Evolutionary conservation across 2,329 filamentous ascomycete genomes (phyloP), one percentile per base, ranked within the genome.

Genomic region (Dactylellina sp.): DNA sequence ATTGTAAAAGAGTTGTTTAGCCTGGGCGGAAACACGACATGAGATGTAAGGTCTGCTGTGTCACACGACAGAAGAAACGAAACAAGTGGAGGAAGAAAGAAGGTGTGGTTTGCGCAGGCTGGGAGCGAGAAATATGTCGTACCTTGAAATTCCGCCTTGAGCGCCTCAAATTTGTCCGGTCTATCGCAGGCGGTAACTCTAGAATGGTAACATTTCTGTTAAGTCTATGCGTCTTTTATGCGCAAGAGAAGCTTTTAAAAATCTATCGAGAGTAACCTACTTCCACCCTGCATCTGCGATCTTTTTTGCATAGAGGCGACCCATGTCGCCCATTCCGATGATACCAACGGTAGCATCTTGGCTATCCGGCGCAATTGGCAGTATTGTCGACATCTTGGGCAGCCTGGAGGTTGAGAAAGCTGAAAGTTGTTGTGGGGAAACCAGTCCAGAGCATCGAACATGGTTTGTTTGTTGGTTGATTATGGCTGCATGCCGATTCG

Each of bases 261-360:
- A 4, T 14, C 14, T 3, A 40, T 40, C 5, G 59, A 77, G 66
- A 71, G 77, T 44, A 25, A 79, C 84, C 88, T 91, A 98, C 95
- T 92, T 97, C 94, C 95, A 99, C 80, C 95, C 95, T 80, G 94
- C 95, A 80, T 88, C 88, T 82, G 92, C 93, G 79, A 99, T 87
- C 80, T 89, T 88, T 80, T 90, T 88, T 80, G 95, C 92, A 82
- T 99, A 99, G 92, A 99, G 96, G 86, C 90, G 96, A 80, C 95
- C 95, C 95, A 99, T 99, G 80, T 97, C 94, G 77, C 95, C 95
- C 93, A 99, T 97, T 75, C 95, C 95, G 81, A 99, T 99, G 80
- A 99, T 91, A 77, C 95, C 95, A 77, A 99, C 87, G 76, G 90
- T 88, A 81, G 61, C 61, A 66, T 66, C 55, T 49, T 62, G 64